phyloP scores from a whole-genome alignment of 345 rosid genomes.

The Populus davidiana region DNA sequence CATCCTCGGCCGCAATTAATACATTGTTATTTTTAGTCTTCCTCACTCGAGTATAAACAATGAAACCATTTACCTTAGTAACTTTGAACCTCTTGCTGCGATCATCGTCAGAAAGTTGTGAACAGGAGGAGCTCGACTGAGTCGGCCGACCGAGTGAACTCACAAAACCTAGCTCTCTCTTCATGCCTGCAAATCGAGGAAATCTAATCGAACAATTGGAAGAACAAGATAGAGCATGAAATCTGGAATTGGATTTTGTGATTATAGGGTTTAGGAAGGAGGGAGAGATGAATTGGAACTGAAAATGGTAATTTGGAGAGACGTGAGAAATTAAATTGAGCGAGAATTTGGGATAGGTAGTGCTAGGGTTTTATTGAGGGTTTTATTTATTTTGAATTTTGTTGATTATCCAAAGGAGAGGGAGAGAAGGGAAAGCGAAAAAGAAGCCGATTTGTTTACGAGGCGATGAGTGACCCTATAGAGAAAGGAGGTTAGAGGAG shows the following conservation, averaged over 20 bases:
- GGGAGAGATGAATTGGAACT: background rate
- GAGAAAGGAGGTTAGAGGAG: background rate
- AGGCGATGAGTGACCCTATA: background rate
- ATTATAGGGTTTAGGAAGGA: slow-evolving; percentile 4
- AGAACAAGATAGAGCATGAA: background rate
- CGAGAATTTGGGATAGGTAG: background rate
- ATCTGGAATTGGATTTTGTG: background rate
- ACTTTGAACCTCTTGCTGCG: slow-evolving; percentile 56
- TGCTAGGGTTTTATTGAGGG: slow-evolving; percentile 22
- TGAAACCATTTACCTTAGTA: slow-evolving; percentile 59
- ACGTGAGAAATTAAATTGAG: background rate
- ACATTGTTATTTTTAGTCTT: slow-evolving; percentile 1
- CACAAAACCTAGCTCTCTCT: slow-evolving; percentile 46
- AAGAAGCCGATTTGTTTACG: background rate
- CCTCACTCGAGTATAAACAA: slow-evolving; percentile 68
- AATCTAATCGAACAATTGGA: slow-evolving; percentile 2
- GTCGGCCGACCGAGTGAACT: background rate
- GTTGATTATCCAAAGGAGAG: background rate
- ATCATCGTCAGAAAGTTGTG: slow-evolving; percentile 31
- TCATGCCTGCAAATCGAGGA: slow-evolving; percentile 48
- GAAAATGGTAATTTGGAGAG: background rate
- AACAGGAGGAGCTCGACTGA: slow-evolving; percentile 29
- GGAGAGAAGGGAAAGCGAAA: background rate
- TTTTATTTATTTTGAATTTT: background rate
- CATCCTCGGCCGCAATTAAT: background rate